phyloP scores from a whole-genome alignment of 208 protist genomes.

The Porcisia hertigi region DNA sequence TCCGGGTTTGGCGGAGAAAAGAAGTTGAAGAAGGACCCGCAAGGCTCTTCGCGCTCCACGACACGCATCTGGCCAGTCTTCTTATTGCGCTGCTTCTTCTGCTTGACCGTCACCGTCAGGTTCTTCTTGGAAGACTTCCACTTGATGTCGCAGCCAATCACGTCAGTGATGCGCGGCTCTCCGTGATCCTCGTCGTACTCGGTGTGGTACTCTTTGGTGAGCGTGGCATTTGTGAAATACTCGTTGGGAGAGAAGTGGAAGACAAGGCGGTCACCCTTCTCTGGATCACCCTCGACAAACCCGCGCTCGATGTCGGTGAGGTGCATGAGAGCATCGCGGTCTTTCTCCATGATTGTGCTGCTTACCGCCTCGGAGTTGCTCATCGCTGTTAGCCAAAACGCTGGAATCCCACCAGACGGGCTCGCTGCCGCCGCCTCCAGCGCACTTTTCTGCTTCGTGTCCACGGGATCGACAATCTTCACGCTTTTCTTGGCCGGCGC shows the following conservation, averaged over 20 bases:
- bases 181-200: slow-evolving; percentile 75
- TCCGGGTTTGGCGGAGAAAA: slow-evolving; percentile 70
- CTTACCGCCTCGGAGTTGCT: slow-evolving; percentile 49
- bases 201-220: slow-evolving; percentile 92
- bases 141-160: slow-evolving; percentile 73
- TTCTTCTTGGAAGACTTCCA: slow-evolving; percentile 85
- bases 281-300: slow-evolving; percentile 50
- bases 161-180: slow-evolving; percentile 67
- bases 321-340: slow-evolving; percentile 52
- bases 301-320: slow-evolving; percentile 60
- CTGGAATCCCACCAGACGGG: slow-evolving; percentile 78
- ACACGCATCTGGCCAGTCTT: slow-evolving; percentile 78
- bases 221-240: slow-evolving; percentile 87
- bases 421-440: slow-evolving; percentile 38
- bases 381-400: slow-evolving; percentile 88
- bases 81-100: slow-evolving; percentile 93
- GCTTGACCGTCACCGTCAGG: slow-evolving; percentile 81
- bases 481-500: slow-evolving; percentile 41
- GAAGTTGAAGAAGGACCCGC: slow-evolving; percentile 94
- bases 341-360: slow-evolving; percentile 67
- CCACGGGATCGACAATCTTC: slow-evolving; percentile 42
- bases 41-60: slow-evolving; percentile 81
- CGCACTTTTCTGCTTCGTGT: slow-evolving; percentile 31
- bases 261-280: slow-evolving; percentile 75
- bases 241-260: slow-evolving; percentile 91